Evolutionary conservation across 257 asterid species (phyloP).

Genomic region (Salvia splendens): DNA sequence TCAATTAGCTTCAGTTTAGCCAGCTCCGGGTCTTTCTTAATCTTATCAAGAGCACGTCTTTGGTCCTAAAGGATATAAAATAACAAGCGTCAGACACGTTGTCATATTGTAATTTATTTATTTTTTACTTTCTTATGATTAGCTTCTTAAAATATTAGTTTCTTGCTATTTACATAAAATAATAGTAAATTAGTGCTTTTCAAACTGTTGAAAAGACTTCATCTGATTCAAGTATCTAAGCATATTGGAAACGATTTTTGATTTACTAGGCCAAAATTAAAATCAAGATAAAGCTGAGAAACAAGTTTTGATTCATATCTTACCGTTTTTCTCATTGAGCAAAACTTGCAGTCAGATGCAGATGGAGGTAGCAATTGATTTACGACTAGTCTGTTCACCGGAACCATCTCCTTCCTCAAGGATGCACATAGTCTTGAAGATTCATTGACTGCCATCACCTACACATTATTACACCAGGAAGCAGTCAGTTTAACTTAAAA

Average conservation of each 20-base stretch:
- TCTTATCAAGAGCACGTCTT: constrained; percentile 56
- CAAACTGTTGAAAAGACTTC: not conserved
- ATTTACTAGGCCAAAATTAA: not conserved
- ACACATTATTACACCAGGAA: constrained; percentile 24
- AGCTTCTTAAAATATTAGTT: not conserved
- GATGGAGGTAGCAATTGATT: constrained; percentile 69
- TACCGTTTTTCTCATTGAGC: constrained; percentile 72
- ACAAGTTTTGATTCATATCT: constrained; percentile 20
- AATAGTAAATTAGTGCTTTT: not conserved
- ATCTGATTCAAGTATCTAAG: not conserved
- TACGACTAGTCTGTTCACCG: constrained; percentile 65
- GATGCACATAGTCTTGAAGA: constrained; percentile 72
- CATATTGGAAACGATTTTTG: not conserved
- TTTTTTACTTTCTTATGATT: not conserved
- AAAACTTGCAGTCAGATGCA: constrained; percentile 71
- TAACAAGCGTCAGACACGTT: not conserved
- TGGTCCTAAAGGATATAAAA: constrained; percentile 57
- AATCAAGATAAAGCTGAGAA: constrained; percentile 1
- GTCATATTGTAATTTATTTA: not conserved
- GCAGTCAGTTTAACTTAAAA: constrained; percentile 9
- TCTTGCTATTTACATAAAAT: no score
- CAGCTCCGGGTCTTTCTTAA: constrained; percentile 51
- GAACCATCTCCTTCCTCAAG: constrained; percentile 65
- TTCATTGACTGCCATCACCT: constrained; percentile 82
- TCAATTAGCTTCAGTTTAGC: constrained; percentile 46